Percentiles rank a stretch among this genome's conserved stretches.
These are phyloP conservation scores for Tricholoma terreum DNA, from an alignment of 768 basidiomycete genomes.

Conservation along the genomic window DNA sequence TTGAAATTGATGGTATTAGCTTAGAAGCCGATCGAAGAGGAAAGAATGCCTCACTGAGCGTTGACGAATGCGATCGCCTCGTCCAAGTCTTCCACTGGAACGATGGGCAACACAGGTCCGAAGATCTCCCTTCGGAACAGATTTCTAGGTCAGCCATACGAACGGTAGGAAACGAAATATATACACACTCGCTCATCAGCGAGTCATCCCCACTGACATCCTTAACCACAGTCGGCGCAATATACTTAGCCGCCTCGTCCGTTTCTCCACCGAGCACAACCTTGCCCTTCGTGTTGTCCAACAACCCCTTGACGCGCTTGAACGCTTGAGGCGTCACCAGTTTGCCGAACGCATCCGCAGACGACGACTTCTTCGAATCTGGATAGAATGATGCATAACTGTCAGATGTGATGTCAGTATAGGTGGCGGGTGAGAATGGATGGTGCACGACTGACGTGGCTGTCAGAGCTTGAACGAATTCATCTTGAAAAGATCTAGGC, in stretches of 20 bases:
- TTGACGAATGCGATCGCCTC: constrained; percentile 72
- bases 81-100: constrained; percentile 68
- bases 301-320: constrained; percentile 53
- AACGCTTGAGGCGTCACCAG: constrained; percentile 55
- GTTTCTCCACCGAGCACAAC: constrained; percentile 63
- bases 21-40: not conserved
- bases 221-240: constrained; percentile 71
- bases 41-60: constrained; percentile 37
- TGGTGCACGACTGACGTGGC: constrained; percentile 29
- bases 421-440: not conserved
- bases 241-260: constrained; percentile 54
- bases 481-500: constrained; percentile 42
- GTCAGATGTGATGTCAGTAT: not conserved
- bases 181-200: constrained; percentile 69
- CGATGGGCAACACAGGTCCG: constrained; percentile 75
- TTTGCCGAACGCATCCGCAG: constrained; percentile 44
- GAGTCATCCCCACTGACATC: constrained; percentile 63
- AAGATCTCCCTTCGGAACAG: constrained; percentile 64
- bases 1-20: constrained; percentile 20
- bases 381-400: constrained; percentile 60
- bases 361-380: constrained; percentile 41
- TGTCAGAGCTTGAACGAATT: constrained; percentile 43
- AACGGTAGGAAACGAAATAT: not conserved
- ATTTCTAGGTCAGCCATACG: not conserved
- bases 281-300: constrained; percentile 66